Evolutionary conservation across 2,329 filamentous ascomycete genomes (phyloP), one percentile per base, ranked within the genome.

Genomic region (Phialophora chinensis): DNA sequence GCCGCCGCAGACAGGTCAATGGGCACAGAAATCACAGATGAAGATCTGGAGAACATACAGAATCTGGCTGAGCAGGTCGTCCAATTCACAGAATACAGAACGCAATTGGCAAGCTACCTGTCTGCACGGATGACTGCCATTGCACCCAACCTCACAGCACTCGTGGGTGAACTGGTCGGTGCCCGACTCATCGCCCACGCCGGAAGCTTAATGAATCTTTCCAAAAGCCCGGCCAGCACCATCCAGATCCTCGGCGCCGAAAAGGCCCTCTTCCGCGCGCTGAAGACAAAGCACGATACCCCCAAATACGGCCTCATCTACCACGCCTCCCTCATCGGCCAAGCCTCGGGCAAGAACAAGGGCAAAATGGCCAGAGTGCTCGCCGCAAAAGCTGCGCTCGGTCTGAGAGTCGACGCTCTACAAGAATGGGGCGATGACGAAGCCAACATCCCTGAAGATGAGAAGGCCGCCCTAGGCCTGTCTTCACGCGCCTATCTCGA

Each of bases 241-340:
- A 92, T 99, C 72, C 95, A 99, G 85, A 97, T 99, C 76, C 88
- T 98, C 64, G 95, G 95, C 84, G 95, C 95, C 67, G 95, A 99
- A 84, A 99, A 99, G 86, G 95, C 95, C 7, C 88, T 99, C 53
- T 99, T 99, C 90, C 90, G 95, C 76, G 95, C 95, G 23, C 86
- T 99, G 71, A 99, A 99, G 88, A 99, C 95, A 58, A 98, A 99
- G 86, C 94, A 98, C 80, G 93, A 97, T 77, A 99, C 95, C 47
- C 95, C 95, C 77, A 99, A 98, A 82, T 99, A 98, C 76, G 95
- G 95, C 86, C 86, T 96, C 71, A 92, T 96, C 78, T 96, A 95
- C 82, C 91, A 96, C 80, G 91, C 91, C 57, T 95, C 92, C 31
- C 87, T 99, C 54, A 96, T 99, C 72, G 96, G 95, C 53, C 95